A percentile compares a stretch with the other conserved stretches of the same genome.
phyloP scores from a whole-genome alignment of 140 eudicot species.

The Erigeron philadelphicus region DNA sequence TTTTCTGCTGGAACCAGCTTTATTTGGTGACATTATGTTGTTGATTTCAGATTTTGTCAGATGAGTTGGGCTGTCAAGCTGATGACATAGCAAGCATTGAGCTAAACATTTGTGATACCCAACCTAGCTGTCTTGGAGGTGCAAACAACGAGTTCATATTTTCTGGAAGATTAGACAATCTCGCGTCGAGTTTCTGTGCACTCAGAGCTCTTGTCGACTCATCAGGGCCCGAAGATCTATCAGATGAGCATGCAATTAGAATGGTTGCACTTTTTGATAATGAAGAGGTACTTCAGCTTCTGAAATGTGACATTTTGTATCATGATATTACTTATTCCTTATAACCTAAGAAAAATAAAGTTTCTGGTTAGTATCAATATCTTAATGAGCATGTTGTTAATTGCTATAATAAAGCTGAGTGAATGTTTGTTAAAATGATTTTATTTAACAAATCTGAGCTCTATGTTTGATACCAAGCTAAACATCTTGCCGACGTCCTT shows the following conservation, averaged over 20 bases:
- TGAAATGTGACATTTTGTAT: background rate
- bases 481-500: slow-evolving; percentile 4
- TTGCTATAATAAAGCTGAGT: background rate
- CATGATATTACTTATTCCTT: background rate
- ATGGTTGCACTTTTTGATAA: slow-evolving; percentile 93
- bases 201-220: slow-evolving; percentile 90
- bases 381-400: slow-evolving; percentile 1
- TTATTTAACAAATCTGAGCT: background rate
- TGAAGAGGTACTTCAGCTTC: slow-evolving; percentile 59
- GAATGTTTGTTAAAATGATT: background rate
- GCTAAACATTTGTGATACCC: slow-evolving; percentile 84
- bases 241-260: slow-evolving; percentile 71
- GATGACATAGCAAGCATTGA: slow-evolving; percentile 73
- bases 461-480: slow-evolving; percentile 11
- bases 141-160: slow-evolving; percentile 83
- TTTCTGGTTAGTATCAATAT: background rate
- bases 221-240: slow-evolving; percentile 56
- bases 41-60: slow-evolving; percentile 55
- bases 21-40: slow-evolving; percentile 11
- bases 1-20: background rate
- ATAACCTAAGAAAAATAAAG: background rate
- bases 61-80: slow-evolving; percentile 59
- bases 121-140: slow-evolving; percentile 96
- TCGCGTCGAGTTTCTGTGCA: slow-evolving; percentile 88
- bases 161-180: slow-evolving; percentile 94